Evolutionary conservation across 371 early-diverging fungal genomes (phyloP).

Genomic region (Mucor saturninus): DNA sequence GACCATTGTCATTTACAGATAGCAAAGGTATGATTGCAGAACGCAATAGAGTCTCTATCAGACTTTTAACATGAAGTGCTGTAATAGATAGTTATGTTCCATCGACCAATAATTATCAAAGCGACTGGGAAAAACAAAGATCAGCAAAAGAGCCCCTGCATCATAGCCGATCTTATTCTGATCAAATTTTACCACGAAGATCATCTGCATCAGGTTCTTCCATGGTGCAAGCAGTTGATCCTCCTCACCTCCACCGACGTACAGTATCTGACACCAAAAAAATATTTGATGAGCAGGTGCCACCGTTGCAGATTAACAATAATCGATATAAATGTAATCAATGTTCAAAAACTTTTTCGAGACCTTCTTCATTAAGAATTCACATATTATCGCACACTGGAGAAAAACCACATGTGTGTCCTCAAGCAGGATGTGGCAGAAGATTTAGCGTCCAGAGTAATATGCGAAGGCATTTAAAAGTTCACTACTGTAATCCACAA

Average conservation of each 20-base stretch:
- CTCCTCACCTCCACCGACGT: constrained; percentile 13
- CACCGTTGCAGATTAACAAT: constrained; percentile 1
- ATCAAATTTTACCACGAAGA: constrained; percentile 14
- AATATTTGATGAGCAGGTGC: background rate
- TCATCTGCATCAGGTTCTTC: constrained; percentile 16
- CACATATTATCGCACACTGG: constrained; percentile 79
- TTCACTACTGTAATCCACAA: constrained; percentile 27
- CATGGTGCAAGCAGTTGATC: constrained; percentile 10
- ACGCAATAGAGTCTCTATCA: background rate
- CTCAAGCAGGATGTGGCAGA: constrained; percentile 56
- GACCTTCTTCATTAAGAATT: constrained; percentile 72
- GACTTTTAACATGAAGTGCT: background rate
- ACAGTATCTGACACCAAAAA: constrained; percentile 5
- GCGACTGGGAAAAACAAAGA: background rate
- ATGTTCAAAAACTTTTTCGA: constrained; percentile 76
- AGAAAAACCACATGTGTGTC: constrained; percentile 74
- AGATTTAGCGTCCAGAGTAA: constrained; percentile 78
- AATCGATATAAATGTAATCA: constrained; percentile 66
- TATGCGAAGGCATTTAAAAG: constrained; percentile 69
- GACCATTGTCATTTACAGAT: constrained; percentile 5
- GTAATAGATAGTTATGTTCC: background rate
- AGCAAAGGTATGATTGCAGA: background rate
- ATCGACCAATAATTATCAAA: background rate
- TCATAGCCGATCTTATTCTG: constrained; percentile 19
- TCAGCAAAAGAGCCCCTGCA: constrained; percentile 6